Evolutionary conservation across 2,329 filamentous ascomycete species (phyloP).

Genomic region (Penicillium vulpinum): DNA sequence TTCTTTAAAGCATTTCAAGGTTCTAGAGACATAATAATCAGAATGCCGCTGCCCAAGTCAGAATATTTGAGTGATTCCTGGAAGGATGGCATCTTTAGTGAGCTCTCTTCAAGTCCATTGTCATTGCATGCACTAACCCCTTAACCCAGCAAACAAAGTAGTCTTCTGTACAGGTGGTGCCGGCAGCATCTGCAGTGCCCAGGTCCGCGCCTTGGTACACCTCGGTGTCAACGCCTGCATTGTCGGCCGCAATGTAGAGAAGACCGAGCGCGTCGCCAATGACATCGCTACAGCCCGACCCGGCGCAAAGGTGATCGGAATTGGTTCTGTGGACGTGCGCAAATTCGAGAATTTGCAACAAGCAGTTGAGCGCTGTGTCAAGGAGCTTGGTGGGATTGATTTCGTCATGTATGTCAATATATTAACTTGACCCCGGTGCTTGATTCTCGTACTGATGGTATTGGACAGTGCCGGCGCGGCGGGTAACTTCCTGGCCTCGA

Average conservation of each 20-base stretch:
- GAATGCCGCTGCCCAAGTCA: constrained; percentile 69
- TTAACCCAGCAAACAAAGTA: constrained; percentile 71
- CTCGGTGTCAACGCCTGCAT: constrained; percentile 94
- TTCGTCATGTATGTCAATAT: constrained; percentile 72
- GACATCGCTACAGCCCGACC: constrained; percentile 77
- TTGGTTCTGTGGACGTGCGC: constrained; percentile 74
- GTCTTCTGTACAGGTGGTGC: constrained; percentile 94
- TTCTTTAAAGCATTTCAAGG: neutral
- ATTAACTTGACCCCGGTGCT: neutral
- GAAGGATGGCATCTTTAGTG: constrained; percentile 85
- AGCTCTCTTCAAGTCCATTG: constrained; percentile 21
- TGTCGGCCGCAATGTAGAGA: constrained; percentile 82
- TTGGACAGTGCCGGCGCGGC: constrained; percentile 77
- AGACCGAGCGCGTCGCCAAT: constrained; percentile 76
- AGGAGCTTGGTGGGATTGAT: constrained; percentile 84
- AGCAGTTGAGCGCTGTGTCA: constrained; percentile 75
- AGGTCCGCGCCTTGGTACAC: constrained; percentile 86
- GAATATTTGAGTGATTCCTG: constrained; percentile 81
- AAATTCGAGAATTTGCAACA: constrained; percentile 66
- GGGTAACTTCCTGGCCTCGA: constrained; percentile 89
- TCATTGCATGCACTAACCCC: constrained; percentile 5
- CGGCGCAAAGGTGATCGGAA: constrained; percentile 81
- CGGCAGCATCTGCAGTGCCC: constrained; percentile 89
- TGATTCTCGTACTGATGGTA: constrained; percentile 13
- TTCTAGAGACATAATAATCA: constrained; percentile 1